These are phyloP conservation scores for Blastobotrys capitulatus DNA, from an alignment of 1,139 yeast genomes.

Conservation along the genomic window DNA sequence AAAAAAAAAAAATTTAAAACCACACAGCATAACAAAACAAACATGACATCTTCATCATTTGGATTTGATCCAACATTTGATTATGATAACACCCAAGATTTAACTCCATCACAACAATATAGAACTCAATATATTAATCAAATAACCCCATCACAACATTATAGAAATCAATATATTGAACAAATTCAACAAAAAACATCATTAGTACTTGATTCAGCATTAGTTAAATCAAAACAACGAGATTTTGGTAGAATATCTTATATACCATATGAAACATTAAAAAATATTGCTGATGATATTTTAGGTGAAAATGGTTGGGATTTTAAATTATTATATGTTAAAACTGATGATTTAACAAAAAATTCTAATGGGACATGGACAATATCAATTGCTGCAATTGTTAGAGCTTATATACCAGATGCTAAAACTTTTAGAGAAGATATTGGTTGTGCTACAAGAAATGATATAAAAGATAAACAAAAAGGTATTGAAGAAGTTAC, in stretches of 20 bases:
- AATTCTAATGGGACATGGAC: conserved; percentile 40
- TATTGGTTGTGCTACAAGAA: conserved; percentile 45
- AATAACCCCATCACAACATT: neutral
- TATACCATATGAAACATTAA: neutral
- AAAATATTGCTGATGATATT: conserved; percentile 49
- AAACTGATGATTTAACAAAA: conserved; percentile 32
- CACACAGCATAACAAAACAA: too few species aligned
- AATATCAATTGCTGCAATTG: conserved; percentile 57
- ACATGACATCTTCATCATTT: neutral
- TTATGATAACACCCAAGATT: neutral
- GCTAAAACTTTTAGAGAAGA: conserved; percentile 76
- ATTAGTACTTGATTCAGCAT: too few species aligned
- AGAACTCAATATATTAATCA: neutral
- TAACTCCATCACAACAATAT: neutral
- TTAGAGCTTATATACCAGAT: conserved; percentile 55
- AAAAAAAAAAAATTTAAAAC: too few species aligned
- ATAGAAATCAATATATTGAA: neutral
- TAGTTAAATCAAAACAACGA: neutral
- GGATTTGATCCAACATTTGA: neutral
- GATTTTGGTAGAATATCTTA: neutral
- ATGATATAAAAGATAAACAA: conserved; percentile 61
- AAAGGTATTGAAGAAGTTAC: conserved; percentile 55
- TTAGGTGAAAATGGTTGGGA: conserved; percentile 70
- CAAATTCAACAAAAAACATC: neutral
- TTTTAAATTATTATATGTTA: conserved; percentile 39